Evolutionary conservation across 208 protist species (phyloP), one percentile per base, ranked within the genome.

Genomic region (Trichomonas vaginalis): DNA sequence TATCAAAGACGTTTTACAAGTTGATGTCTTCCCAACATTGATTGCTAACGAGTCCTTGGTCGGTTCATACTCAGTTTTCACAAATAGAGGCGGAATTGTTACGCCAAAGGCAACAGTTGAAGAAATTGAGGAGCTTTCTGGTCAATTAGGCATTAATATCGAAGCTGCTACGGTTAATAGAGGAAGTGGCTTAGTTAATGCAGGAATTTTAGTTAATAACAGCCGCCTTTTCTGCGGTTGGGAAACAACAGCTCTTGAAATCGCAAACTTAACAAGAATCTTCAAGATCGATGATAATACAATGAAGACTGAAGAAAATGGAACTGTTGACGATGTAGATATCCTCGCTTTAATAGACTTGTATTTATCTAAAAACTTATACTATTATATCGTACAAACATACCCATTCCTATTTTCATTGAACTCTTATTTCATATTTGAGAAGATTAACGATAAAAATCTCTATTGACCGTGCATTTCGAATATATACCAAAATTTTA

Each of bases 141-240:
- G 97, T 12, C 23, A 98, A 0, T 95, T 80, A 42, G 49, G 97
- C 47, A 98, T 99, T 21, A 99, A 99, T 4, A 97, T 99, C 0
- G 98, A 99, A 39, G 98, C 99, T 9, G 99, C 99, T 70, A 99
- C 99, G 15, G 98, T 99, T 49, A 99, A 99, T 97, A 98, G 99
- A 21, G 99, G 99, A 96, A 98, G 98, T 79, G 98, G 99, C 32
- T 97, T 98, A 27, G 96, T 98, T 62, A 97, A 97, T n/a, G 97
- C 96, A 15, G 97, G 97, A 37, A 46, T 97, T 51, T 95, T 82
- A 45, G 96, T 97, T 35, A 97, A 96, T n/a, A 96, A 96, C 42
- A 95, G 14, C 0, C 6, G n/a, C n/a, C 21, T 79, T 14, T 80
- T 82, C 15, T 95, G 92, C 49, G 92, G 92, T n/a, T 95, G 39